Base-by-base conservation (phyloP, 1,284 basidiomycete genomes). In the Anthracocystis walkeri region DNA sequence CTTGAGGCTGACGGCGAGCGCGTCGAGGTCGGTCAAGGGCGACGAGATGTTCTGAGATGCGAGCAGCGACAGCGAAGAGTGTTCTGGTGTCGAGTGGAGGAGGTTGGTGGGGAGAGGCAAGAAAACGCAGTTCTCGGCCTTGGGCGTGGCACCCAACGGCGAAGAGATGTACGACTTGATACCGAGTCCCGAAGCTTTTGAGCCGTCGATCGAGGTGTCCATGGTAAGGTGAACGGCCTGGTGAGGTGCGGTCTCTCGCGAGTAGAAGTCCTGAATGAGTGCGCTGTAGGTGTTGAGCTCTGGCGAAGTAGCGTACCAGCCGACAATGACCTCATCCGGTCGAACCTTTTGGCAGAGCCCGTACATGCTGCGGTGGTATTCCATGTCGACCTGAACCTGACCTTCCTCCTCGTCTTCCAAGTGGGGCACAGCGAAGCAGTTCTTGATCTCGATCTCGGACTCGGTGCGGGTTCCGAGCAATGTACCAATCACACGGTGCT, bases 211-310 rank as follows among this genome's bases (percentile, higher is more conserved):
- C 27, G 92, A 92, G 14, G 95, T 96, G 87, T 97, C 94, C 49
- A 99, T 88, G 12, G 94, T 93, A 57, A 99, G 88, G 86, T 99
- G 96, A 48, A 99, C 90, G 5, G 97, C 95, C 65, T 92, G 93
- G 86, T 92, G 90, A 5, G 94, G 92, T 0, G 90, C 88, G 3
- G 93, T 95, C 87, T 99, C 94, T 88, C 92, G 90, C 42, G 93
- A 91, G 87, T 97, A 99, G 87, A 97, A 97, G 87, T 97, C 95
- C 89, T 99, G 97, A 83, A 99, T 97, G 75, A 99, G 89, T 21
- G 97, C 95, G 48, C 95, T 96, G 88, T 96, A 96, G 16, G 93
- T 93, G 88, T 97, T 96, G 67, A 99, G 89, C 74, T 92, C 91
- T 4, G 92, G 92, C 73, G 74, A 80, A 23, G 83, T 83, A 21